Conservation (phyloP, 306 rosid species). For the Malus sieversii region DNA sequence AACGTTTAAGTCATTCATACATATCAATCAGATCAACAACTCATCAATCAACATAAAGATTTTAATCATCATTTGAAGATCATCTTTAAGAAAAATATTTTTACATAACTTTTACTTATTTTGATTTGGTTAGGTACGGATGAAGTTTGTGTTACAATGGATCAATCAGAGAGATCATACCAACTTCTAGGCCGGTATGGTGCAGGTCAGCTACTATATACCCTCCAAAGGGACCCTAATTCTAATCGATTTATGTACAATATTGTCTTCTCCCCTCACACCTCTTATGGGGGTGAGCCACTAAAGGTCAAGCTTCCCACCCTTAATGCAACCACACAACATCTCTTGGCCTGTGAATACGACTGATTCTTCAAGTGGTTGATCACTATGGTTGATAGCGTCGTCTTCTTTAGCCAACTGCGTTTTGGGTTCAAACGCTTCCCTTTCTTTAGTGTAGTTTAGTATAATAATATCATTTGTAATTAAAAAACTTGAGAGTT, state of each 20-base stretch:
- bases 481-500: no score
- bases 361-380: not conserved
- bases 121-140: constrained; percentile 43
- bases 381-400: no score
- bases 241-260: constrained; percentile 25
- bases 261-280: constrained; percentile 53
- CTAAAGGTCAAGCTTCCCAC: constrained; percentile 78
- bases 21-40: no score
- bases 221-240: constrained; percentile 16
- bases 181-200: constrained; percentile 81
- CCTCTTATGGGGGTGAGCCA: constrained; percentile 29
- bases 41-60: no score
- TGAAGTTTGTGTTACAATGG: constrained; percentile 70
- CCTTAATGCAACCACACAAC: constrained; percentile 58
- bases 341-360: constrained; percentile 24
- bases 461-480: no score
- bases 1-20: no score
- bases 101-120: no score
- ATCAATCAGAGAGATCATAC: constrained; percentile 78
- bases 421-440: no score
- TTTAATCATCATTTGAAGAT: no score
- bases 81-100: no score
- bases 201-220: constrained; percentile 69
- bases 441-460: no score
- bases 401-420: no score